Percentiles rank a stretch among this genome's conserved stretches.
These are phyloP conservation scores for Aspergillus hancockii DNA, from an alignment of 495 filamentous ascomycete species.

Conservation along the genomic window DNA sequence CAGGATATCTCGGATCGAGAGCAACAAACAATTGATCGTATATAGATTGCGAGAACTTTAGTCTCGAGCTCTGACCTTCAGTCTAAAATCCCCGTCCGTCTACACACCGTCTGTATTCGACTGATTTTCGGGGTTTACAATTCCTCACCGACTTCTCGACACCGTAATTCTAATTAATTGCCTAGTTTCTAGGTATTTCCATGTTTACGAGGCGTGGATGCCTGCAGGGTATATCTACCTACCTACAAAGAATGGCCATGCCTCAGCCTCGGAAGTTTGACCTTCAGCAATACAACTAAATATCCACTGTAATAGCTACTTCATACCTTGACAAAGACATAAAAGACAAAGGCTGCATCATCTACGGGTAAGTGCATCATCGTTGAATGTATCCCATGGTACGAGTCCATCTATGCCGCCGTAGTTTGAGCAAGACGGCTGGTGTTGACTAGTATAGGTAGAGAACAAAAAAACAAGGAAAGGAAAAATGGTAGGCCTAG, in stretches of 20 bases:
- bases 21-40: constrained; percentile 21
- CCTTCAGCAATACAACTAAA: background rate
- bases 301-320: too few relatives aligned
- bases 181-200: background rate
- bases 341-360: constrained; percentile 14
- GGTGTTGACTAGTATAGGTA: constrained; percentile 5
- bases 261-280: background rate
- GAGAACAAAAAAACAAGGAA: constrained; percentile 10
- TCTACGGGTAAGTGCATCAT: constrained; percentile 21
- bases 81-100: background rate
- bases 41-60: background rate
- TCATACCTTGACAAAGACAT: background rate
- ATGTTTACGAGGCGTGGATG: background rate
- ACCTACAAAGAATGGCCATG: background rate
- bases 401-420: background rate
- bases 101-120: background rate
- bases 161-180: background rate
- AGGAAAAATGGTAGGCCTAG: background rate
- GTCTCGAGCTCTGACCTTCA: constrained; percentile 10
- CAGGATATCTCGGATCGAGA: constrained; percentile 20
- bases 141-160: constrained; percentile 15
- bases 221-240: background rate
- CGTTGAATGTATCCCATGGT: constrained; percentile 14
- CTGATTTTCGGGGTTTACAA: background rate
- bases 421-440: background rate